Base-by-base conservation (phyloP, 169 alveolate genomes). In the Plasmodium fragile region DNA sequence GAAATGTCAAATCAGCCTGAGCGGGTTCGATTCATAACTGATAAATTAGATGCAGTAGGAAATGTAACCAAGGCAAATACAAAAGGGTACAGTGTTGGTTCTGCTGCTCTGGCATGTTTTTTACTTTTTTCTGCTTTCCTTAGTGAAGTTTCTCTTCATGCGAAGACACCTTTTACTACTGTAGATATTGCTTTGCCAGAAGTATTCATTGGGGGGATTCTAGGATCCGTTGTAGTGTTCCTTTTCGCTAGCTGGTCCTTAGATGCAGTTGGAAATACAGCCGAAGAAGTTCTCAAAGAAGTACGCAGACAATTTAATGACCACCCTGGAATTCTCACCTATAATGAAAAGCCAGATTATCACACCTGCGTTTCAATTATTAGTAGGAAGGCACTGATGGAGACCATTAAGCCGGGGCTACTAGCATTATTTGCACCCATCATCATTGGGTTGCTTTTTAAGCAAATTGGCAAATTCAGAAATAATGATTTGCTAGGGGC, bases 21-120 rank as follows among this genome's bases (percentile, higher is more conserved):
- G 84, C 82, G 95, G 25, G 96, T 97, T 69, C 97, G 98, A 79
- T 84, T 93, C 69, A 97, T 93, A 59, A 97, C 98, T 34, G 98
- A 97, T 93, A 96, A 97, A 41, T 93, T 97, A 41, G 98, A 97
- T 91, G 98, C 98, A 3, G 99, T 97, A 49, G 98, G 99, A 43
- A 97, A 97, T 92, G 97, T 97, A 52, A 97, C 98, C 13, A 97
- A 97, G 83, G 98, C 98, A 79, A 96, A 96, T 92, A 97, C 98
- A 32, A 97, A 97, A 92, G 98, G 98, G 69, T 97, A 94, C 80
- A 97, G 98, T 30, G 98, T 97, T 70, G 98, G 98, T 82, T 96
- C 98, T 10, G 98, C 99, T 25, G 97, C 98, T 32, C 93, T 97
- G 36, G 99, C 97, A 75, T 95, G 98, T 53, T 94, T 97, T 49